These are phyloP conservation scores for Yarrowia porcina DNA, from an alignment of 805 yeast genomes.

Conservation along the genomic window DNA sequence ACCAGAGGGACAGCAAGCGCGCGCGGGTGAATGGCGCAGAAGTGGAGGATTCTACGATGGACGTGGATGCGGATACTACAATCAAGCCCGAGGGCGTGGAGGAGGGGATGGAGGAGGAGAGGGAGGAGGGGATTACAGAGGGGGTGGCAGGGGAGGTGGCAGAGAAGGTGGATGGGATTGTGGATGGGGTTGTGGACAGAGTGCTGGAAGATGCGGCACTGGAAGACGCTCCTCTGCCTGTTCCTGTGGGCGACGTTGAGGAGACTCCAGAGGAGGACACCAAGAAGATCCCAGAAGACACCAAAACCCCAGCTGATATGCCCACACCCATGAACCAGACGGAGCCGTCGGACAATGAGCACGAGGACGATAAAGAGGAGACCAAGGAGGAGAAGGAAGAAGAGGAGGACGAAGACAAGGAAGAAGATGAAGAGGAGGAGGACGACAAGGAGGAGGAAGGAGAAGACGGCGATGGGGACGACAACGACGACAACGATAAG, in stretches of 20 bases:
- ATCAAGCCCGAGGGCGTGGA: background rate
- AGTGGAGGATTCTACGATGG: background rate
- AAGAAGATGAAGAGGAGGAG: conserved; percentile 33
- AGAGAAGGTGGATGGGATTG: too few species aligned
- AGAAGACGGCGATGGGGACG: conserved; percentile 30
- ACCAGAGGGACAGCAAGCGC: conserved; percentile 14
- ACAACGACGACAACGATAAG: conserved; percentile 29
- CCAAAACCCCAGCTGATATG: too few species aligned
- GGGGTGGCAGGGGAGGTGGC: too few species aligned
- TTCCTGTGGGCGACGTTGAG: too few species aligned
- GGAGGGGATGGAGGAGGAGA: background rate
- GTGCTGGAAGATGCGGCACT: too few species aligned
- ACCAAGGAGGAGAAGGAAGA: conserved; percentile 36
- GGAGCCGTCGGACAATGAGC: conserved; percentile 28
- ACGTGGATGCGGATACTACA: background rate
- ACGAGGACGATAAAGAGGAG: conserved; percentile 28
- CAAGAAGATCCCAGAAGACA: background rate
- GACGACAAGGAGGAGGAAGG: conserved; percentile 36
- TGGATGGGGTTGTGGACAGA: too few species aligned
- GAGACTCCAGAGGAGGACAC: conserved; percentile 26
- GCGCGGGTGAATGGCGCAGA: conserved; percentile 29
- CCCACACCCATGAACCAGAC: conserved; percentile 2
- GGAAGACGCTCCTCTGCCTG: too few species aligned
- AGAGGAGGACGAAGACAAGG: conserved; percentile 29
- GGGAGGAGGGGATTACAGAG: too few species aligned